Evolutionary conservation across 2,329 filamentous ascomycete genomes (phyloP).

Genomic region (Fusarium luffae): DNA sequence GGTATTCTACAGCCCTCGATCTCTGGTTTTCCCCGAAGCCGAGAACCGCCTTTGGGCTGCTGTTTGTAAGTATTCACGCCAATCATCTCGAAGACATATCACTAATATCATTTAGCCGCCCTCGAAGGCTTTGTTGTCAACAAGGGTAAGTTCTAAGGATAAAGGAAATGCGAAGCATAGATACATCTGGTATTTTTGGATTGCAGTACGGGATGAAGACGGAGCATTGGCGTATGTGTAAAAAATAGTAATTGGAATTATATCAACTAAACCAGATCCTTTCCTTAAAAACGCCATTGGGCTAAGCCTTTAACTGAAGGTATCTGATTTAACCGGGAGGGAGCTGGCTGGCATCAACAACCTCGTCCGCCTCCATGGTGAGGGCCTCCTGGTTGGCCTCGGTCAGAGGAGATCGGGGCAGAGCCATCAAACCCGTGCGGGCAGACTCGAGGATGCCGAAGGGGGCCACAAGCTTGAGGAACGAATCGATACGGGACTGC

Average conservation of each 20-base stretch:
- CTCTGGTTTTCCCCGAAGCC: conserved; percentile 91
- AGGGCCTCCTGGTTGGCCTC: conserved; percentile 75
- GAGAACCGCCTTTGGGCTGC: conserved; percentile 96
- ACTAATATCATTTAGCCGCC: conserved; percentile 63
- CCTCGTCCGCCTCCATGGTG: conserved; percentile 88
- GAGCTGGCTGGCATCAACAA: conserved; percentile 93
- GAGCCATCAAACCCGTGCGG: conserved; percentile 94
- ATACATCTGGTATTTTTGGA: conserved; percentile 23
- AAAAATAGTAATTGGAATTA: conserved; percentile 46
- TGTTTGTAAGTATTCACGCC: conserved; percentile 67
- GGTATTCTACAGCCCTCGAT: conserved; percentile 89
- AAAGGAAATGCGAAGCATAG: not conserved
- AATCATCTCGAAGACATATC: too few species aligned
- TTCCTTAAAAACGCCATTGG: conserved; percentile 46
- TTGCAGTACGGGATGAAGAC: conserved; percentile 23
- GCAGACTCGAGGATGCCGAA: conserved; percentile 98
- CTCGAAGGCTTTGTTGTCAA: conserved; percentile 95
- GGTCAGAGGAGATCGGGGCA: conserved; percentile 90
- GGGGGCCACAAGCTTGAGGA: conserved; percentile 92
- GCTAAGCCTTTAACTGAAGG: conserved; percentile 25
- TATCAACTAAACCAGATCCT: conserved; percentile 44
- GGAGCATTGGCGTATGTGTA: conserved; percentile 42
- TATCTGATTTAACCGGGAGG: conserved; percentile 78
- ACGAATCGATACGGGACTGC: conserved; percentile 92
- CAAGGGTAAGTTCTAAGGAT: conserved; percentile 75